These are phyloP conservation scores for Tilletiopsis washingtonensis DNA, from an alignment of 1,284 basidiomycete genomes.

Conservation along the genomic window DNA sequence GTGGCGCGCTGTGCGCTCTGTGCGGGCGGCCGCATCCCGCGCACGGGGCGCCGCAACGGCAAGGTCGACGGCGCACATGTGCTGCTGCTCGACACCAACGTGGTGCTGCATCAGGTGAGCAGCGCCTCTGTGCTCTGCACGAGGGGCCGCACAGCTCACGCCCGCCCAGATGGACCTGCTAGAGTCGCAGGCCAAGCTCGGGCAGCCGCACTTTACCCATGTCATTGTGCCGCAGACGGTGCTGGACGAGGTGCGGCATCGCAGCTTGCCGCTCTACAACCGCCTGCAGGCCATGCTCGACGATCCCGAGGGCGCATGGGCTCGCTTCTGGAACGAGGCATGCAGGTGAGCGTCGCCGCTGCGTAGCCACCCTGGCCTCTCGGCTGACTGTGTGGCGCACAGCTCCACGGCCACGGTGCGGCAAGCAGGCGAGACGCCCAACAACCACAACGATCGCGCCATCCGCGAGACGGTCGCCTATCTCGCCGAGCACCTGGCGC, in stretches of 20 bases:
- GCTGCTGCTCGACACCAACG: slow-evolving; percentile 88
- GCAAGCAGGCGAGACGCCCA: slow-evolving; percentile 33
- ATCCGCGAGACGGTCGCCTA: slow-evolving; percentile 39
- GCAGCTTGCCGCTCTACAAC: slow-evolving; percentile 86
- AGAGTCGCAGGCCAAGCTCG: slow-evolving; percentile 5
- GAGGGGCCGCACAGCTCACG: too few species aligned
- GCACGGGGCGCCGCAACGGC: background rate
- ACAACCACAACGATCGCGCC: slow-evolving; percentile 44
- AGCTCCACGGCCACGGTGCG: slow-evolving; percentile 24
- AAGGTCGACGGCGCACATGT: slow-evolving; percentile 56
- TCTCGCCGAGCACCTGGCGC: slow-evolving; percentile 34
- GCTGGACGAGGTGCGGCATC: slow-evolving; percentile 88
- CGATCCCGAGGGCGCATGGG: slow-evolving; percentile 29
- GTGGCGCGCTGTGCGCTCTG: background rate
- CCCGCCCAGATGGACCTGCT: slow-evolving; percentile 20
- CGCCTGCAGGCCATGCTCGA: slow-evolving; percentile 38
- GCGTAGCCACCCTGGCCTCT: too few species aligned
- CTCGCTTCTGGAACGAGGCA: slow-evolving; percentile 9
- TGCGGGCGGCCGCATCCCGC: background rate
- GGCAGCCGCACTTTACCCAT: slow-evolving; percentile 28
- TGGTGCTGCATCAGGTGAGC: slow-evolving; percentile 68
- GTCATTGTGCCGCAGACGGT: slow-evolving; percentile 85
- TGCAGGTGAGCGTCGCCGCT: background rate
- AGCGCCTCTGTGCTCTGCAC: slow-evolving; percentile 2
- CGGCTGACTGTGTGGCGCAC: background rate